phyloP scores from a whole-genome alignment of 305 asterid species.

The Fraxinus nigra region DNA sequence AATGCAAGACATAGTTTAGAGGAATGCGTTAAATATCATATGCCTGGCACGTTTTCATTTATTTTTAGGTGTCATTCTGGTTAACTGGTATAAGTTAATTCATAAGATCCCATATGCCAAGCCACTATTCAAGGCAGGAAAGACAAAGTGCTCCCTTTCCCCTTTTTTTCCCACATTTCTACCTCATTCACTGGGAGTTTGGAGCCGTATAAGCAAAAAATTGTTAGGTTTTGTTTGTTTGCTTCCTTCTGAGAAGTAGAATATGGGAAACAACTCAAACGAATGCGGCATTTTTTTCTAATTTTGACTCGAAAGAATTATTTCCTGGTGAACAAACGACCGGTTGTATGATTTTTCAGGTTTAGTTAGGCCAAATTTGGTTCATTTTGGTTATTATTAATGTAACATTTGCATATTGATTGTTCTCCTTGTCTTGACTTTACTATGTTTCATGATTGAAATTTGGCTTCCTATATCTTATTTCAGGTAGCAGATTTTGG shows the following conservation, averaged over 20 bases:
- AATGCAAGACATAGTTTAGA: neutral
- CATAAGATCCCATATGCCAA: neutral
- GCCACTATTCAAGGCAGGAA: neutral
- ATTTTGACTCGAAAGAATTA: neutral
- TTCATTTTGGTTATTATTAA: neutral
- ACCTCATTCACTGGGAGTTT: neutral
- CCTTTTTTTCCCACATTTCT: neutral
- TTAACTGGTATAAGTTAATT: neutral
- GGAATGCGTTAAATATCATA: neutral
- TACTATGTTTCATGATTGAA: neutral
- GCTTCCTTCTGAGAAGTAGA: neutral
- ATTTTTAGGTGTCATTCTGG: neutral
- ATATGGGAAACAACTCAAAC: neutral
- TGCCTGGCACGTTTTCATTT: neutral
- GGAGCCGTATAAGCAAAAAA: neutral
- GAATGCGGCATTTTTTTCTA: neutral
- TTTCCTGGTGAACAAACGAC: neutral
- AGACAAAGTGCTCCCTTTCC: neutral
- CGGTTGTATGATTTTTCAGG: neutral
- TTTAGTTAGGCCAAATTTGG: neutral
- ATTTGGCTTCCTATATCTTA: slow-evolving; percentile 17
- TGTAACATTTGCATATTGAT: neutral
- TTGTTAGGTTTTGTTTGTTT: neutral
- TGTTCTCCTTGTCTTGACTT: neutral
- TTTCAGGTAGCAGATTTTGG: slow-evolving; percentile 96